Base-by-base conservation (phyloP, 352 stramenopile species). In the Globisporangium radiosum region DNA sequence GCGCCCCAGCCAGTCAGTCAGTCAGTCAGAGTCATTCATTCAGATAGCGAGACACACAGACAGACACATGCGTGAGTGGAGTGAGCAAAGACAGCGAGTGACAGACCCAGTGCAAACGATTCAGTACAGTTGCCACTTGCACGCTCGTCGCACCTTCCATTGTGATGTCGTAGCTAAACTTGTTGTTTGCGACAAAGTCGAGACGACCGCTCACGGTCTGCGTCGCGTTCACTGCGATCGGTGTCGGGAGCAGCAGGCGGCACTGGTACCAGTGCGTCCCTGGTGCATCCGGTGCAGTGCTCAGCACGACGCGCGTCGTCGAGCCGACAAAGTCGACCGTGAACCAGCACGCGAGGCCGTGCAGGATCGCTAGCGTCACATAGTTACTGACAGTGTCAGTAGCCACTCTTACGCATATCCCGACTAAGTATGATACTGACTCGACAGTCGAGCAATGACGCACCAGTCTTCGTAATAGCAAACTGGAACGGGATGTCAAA, bases 341-440 rank as follows among this genome's bases (percentile, higher is more conserved):
- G 73, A 99, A 99, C 98, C 98, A 99, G 64, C 96, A 98, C 19
- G 95, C 97, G 52, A 99, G 87, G 5, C 97, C 98, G 71, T 97
- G 97, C 60, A 99, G 81, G 47, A 97, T 90, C 5, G 90, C 90
- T 60, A 3, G 25, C 25, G 25, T 33, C 25, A 33, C 2, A 33
- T 33, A 33, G 25, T 33, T 7, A 48, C 11, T 13, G 7, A 19
- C 11, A 7, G 25, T 17, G 45, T 50, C 45, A 50, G 45, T 50
- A 14, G 45, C 3, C 45, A 70, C 57, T 13, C 7, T 25, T 13
- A 13, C 19, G 38, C 17, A 14, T 5, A 43, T 33, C n/a, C 51
- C 14, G 11, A 15, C 36, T 25, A 47, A 38, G 42, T 4, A 39
- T 2, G 25, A 3, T 3, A 33, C 25, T 3, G 25, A 33, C 25